Evolutionary conservation across 352 stramenopile species (phyloP), one percentile per base, ranked within the genome.

Genomic region (Lagenidium sp.): DNA sequence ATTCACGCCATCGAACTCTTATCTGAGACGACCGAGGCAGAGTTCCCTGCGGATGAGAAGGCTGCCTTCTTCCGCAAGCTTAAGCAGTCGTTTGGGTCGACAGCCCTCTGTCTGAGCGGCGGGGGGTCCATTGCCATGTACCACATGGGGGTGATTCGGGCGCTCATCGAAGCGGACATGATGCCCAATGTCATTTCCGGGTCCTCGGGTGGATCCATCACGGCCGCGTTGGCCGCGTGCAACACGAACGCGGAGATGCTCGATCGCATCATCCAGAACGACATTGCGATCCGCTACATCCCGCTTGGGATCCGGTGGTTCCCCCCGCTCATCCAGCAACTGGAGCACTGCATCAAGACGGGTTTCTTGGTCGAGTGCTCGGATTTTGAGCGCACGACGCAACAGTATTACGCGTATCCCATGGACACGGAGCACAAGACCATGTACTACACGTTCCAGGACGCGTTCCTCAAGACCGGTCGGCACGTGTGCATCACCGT

Each of bases 401-500:
- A 95, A 36, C 94, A 96, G 53, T 97, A 97, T 65, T 98, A 87
- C 56, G 78, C 74, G 21, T 74, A 85, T 19, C 72, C 72, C 0
- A 64, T 82, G 52, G 24, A 78, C 45, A 26, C 53, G 0, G 31
- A 50, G 4, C 43, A 73, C 12, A 78, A 80, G 36, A 65, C 51
- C 0, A 67, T 83, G 60, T 50, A 80, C 67, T 86, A 84, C 38
- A 98, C 92, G 0, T 98, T 98, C 65, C 84, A 95, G 59, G 92
- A 98, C 59, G 92, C 92, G 6, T 97, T 89, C 63, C 65, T 94
- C 37, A 79, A 86, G 44, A 98, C 92, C 0, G 71, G 84, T 4
- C 94, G 95, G 22, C 81, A 96, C 60, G 81, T 97, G 36, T 97
- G 87, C 51, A 98, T 98, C 57, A 97, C 89, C 0, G 89, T 98